phyloP scores from a whole-genome alignment of 78 protist species.

The Cavenderia fasciculata region DNA sequence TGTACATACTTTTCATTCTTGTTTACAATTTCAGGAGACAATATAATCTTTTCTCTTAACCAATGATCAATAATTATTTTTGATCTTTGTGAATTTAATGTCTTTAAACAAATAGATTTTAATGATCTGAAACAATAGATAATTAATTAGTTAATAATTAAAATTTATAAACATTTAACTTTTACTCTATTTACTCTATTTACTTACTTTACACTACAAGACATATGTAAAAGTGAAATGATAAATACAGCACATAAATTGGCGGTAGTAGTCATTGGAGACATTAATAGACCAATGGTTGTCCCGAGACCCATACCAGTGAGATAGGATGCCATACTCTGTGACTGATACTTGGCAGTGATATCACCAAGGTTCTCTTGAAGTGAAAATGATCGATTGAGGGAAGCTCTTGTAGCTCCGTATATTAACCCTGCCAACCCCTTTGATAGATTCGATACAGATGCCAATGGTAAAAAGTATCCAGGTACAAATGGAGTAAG shows the following conservation, averaged over 20 bases:
- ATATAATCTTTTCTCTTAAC: neutral
- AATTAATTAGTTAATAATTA: no score
- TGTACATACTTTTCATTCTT: neutral
- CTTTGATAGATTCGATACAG: slow-evolving; percentile 70
- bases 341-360: slow-evolving; percentile 79
- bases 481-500: slow-evolving; percentile 60
- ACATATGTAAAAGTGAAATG: slow-evolving; percentile 17
- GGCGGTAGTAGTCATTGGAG: neutral
- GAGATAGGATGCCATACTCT: slow-evolving; percentile 64
- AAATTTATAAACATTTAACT: no score
- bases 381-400: slow-evolving; percentile 56
- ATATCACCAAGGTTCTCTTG: slow-evolving; percentile 77
- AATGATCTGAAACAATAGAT: slow-evolving; percentile 11
- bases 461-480: slow-evolving; percentile 62
- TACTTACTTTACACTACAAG: no score
- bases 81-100: slow-evolving; percentile 38
- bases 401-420: slow-evolving; percentile 74
- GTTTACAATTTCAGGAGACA: slow-evolving; percentile 3
- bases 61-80: slow-evolving; percentile 31
- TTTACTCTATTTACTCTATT: no score
- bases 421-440: slow-evolving; percentile 73
- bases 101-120: slow-evolving; percentile 22
- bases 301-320: slow-evolving; percentile 68
- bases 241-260: slow-evolving; percentile 17
- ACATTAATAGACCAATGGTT: neutral